Conservation (phyloP, 495 filamentous ascomycete genomes). For the Diplogelasinospora grovesii region DNA sequence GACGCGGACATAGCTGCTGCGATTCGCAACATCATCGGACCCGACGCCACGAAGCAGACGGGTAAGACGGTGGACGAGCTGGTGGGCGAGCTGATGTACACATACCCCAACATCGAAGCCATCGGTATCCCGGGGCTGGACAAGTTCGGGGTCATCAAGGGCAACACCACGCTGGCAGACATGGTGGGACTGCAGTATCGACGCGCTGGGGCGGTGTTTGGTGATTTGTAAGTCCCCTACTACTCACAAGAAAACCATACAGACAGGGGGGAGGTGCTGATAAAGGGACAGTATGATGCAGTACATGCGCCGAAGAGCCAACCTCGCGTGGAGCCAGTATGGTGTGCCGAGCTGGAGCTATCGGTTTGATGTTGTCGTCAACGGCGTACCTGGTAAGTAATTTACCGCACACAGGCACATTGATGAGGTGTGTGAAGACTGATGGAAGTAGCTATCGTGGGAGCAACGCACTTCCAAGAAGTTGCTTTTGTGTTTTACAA, state of each 20-base stretch:
- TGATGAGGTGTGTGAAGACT: no score
- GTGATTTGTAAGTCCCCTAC: conserved; percentile 3
- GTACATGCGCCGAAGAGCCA: conserved; percentile 25
- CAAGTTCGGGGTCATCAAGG: neutral
- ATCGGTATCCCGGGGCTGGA: conserved; percentile 7
- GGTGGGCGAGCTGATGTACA: conserved; percentile 7
- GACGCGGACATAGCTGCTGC: no score
- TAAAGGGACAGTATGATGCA: no score
- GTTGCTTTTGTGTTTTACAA: conserved; percentile 43
- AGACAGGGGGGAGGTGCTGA: no score
- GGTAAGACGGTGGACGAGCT: no score
- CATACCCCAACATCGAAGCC: conserved; percentile 8
- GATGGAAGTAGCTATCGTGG: no score
- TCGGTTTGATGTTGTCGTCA: conserved; percentile 35
- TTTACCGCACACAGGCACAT: no score
- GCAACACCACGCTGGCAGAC: neutral
- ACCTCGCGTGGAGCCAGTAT: conserved; percentile 29
- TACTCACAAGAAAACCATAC: no score
- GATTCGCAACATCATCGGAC: no score
- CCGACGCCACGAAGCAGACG: no score
- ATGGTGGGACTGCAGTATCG: conserved; percentile 2
- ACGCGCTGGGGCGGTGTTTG: neutral
- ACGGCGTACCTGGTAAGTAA: no score
- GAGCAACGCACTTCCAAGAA: conserved; percentile 41
- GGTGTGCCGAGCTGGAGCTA: conserved; percentile 35